Conservation (phyloP, 2,329 filamentous ascomycete genomes). For the Neonectria neomacrospora region DNA sequence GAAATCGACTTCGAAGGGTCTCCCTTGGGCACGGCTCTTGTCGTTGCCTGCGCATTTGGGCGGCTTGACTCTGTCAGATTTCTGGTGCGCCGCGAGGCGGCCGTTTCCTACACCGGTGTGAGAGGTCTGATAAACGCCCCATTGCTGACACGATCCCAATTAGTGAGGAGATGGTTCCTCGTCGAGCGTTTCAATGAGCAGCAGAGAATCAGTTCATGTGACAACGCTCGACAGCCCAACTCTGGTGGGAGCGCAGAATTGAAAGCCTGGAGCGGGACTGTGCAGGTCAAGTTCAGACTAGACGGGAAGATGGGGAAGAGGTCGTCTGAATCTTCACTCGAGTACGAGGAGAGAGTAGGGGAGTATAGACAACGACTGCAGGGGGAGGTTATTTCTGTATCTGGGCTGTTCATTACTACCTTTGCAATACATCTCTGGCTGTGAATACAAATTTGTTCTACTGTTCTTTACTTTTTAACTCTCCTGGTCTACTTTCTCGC, state of each 20-base stretch:
- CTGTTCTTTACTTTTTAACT: too few species aligned
- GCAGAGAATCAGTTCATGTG: not conserved
- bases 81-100: slow-evolving; percentile 5
- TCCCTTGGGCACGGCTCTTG: slow-evolving; percentile 18
- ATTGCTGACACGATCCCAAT: slow-evolving; percentile 58
- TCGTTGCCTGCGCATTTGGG: slow-evolving; percentile 26
- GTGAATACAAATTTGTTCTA: too few species aligned
- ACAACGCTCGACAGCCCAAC: not conserved
- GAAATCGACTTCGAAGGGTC: slow-evolving; percentile 21
- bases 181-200: slow-evolving; percentile 15
- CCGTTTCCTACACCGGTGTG: not conserved
- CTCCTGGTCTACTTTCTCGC: too few species aligned
- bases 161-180: slow-evolving; percentile 37
- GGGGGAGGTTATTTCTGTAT: slow-evolving; percentile 1
- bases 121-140: not conserved
- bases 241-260: slow-evolving; percentile 1
- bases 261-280: not conserved
- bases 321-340: not conserved
- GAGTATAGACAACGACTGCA: not conserved
- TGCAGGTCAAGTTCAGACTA: not conserved
- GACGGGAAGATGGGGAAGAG: not conserved
- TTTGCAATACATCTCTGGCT: too few species aligned
- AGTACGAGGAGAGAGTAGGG: slow-evolving; percentile 9
- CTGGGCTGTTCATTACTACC: too few species aligned
- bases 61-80: slow-evolving; percentile 10